Evolutionary conservation across 768 basidiomycete genomes (phyloP).

Genomic region (Boletus rubropictus): DNA sequence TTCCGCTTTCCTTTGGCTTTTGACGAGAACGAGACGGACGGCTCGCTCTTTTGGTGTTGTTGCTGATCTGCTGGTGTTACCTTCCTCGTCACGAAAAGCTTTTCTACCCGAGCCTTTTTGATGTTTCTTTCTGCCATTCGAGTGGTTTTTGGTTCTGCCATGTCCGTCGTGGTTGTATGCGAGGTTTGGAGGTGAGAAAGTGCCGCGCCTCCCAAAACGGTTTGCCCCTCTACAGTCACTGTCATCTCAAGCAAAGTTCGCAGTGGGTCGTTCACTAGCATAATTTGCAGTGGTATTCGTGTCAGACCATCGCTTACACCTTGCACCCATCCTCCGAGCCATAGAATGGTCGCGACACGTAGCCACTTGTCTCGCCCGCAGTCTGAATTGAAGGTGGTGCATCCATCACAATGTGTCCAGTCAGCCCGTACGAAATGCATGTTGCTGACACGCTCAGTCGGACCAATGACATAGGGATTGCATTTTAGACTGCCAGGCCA

Average conservation of each 20-base stretch:
- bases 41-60: background rate
- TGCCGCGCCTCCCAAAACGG: conserved; percentile 4
- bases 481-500: conserved; percentile 7
- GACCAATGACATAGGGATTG: background rate
- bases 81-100: conserved; percentile 3
- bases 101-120: conserved; percentile 25
- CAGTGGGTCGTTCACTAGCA: background rate
- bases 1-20: conserved; percentile 31
- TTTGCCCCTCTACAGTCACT: background rate
- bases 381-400: background rate
- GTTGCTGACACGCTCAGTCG: background rate
- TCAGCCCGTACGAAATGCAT: no score
- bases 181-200: background rate
- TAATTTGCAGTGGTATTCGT: background rate
- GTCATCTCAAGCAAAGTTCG: background rate
- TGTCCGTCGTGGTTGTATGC: background rate
- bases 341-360: background rate
- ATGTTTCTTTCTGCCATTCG: conserved; percentile 17
- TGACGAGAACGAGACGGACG: conserved; percentile 10
- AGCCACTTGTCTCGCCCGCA: background rate
- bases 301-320: background rate
- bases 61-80: background rate
- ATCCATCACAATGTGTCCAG: background rate
- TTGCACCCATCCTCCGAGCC: background rate
- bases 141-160: conserved; percentile 17